phyloP scores from a whole-genome alignment of 768 basidiomycete genomes.

The Xanthoconium purpureum region DNA sequence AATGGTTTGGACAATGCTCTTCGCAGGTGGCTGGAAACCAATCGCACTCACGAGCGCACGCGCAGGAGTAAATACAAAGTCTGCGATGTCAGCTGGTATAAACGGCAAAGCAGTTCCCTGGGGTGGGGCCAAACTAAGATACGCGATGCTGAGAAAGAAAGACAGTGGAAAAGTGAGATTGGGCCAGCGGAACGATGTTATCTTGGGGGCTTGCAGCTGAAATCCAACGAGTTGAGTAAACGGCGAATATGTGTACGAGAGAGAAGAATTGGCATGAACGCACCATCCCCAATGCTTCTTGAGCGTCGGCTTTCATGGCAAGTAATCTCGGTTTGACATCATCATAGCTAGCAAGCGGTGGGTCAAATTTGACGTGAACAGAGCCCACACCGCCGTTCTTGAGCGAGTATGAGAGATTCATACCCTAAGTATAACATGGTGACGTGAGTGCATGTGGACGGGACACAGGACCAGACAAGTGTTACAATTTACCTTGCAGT shows the following conservation, averaged over 20 bases:
- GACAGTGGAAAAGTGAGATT: constrained; percentile 27
- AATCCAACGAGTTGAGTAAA: constrained; percentile 35
- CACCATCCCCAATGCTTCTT: constrained; percentile 31
- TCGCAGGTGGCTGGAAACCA: constrained; percentile 19
- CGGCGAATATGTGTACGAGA: background rate
- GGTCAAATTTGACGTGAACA: constrained; percentile 60
- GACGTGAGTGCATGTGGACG: background rate
- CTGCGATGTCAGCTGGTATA: constrained; percentile 11
- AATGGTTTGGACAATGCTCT: constrained; percentile 2
- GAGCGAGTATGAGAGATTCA: constrained; percentile 64
- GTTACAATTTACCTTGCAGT: constrained; percentile 50
- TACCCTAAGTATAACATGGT: constrained; percentile 43
- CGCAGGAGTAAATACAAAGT: constrained; percentile 23
- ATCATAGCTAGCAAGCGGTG: constrained; percentile 44
- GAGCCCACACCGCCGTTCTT: constrained; percentile 44
- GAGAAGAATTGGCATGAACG: constrained; percentile 17
- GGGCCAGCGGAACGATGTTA: constrained; percentile 31
- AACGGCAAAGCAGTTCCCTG: constrained; percentile 15
- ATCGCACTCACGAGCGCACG: constrained; percentile 7
- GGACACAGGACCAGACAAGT: background rate
- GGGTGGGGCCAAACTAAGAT: constrained; percentile 19
- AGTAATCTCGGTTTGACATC: background rate
- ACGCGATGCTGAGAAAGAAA: constrained; percentile 13
- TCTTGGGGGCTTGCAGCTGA: background rate
- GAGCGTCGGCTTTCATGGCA: background rate